A percentile compares a stretch with the other conserved stretches of the same genome.
These are phyloP conservation scores for Lactifluus hygrophoroides DNA, from an alignment of 768 basidiomycete species.

Conservation along the genomic window DNA sequence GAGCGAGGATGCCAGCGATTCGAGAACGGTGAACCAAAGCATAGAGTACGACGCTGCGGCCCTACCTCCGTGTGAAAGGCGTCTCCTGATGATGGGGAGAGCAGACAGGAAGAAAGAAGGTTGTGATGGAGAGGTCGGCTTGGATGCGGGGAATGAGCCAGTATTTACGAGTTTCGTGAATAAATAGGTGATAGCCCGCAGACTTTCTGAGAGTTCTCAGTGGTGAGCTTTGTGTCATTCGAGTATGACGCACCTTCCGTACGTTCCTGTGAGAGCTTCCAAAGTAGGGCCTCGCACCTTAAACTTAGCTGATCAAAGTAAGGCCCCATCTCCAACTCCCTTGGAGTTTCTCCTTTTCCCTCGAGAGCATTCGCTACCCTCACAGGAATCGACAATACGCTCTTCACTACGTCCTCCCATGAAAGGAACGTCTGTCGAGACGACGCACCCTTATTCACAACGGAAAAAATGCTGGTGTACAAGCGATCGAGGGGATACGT, in stretches of 20 bases:
- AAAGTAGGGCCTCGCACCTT: constrained; percentile 45
- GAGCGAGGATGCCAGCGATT: constrained; percentile 40
- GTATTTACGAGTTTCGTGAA: constrained; percentile 59
- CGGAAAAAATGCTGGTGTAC: constrained; percentile 41
- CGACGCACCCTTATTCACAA: constrained; percentile 14
- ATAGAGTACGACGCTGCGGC: constrained; percentile 33
- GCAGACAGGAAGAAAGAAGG: constrained; percentile 59
- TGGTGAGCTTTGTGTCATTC: not conserved
- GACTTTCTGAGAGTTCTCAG: constrained; percentile 14
- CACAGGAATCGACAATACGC: constrained; percentile 56
- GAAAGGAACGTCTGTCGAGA: constrained; percentile 27
- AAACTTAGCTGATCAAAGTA: constrained; percentile 49
- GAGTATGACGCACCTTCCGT: constrained; percentile 35
- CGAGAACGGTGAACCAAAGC: constrained; percentile 42
- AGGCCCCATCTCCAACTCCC: constrained; percentile 41
- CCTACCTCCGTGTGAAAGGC: constrained; percentile 25
- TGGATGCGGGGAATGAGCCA: constrained; percentile 51
- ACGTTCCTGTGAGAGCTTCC: constrained; percentile 32
- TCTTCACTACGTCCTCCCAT: constrained; percentile 76
- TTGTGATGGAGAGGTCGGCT: constrained; percentile 46
- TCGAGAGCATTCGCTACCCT: constrained; percentile 69
- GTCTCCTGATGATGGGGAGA: constrained; percentile 40
- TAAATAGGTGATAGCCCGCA: constrained; percentile 42
- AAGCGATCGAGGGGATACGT: constrained; percentile 67
- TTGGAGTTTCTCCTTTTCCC: constrained; percentile 35